Evolutionary conservation across 1,284 basidiomycete genomes (phyloP).

Genomic region (Golubevia sp.): DNA sequence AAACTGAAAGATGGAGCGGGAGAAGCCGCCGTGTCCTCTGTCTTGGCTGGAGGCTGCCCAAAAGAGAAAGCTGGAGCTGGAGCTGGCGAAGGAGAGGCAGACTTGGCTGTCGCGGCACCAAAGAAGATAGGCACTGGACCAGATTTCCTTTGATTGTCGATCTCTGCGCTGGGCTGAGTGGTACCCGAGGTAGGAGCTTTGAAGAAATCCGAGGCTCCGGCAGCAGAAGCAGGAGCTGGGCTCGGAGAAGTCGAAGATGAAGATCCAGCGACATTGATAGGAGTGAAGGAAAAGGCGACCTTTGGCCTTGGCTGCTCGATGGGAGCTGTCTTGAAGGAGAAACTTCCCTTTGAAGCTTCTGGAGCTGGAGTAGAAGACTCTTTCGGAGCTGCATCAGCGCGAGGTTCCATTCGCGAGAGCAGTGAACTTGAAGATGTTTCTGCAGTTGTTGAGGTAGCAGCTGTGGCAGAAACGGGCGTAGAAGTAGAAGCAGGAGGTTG

Average conservation of each 20-base stretch:
- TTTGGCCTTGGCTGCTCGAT: conserved; percentile 7
- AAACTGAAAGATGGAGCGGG: conserved; percentile 11
- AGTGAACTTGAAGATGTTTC: not conserved
- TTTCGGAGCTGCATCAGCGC: not conserved
- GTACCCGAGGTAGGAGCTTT: not conserved
- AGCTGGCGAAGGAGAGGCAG: not conserved
- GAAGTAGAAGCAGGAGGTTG: no score
- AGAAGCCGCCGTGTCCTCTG: conserved; percentile 4
- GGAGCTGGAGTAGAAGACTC: not conserved
- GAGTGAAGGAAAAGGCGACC: conserved; percentile 25
- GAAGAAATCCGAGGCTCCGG: conserved; percentile 7
- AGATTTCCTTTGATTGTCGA: conserved; percentile 31
- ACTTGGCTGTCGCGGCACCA: conserved; percentile 29
- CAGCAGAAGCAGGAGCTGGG: conserved; percentile 8
- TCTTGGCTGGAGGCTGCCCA: conserved; percentile 10
- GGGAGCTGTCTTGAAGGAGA: not conserved
- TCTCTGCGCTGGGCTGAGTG: conserved; percentile 3
- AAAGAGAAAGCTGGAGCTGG: conserved; percentile 22
- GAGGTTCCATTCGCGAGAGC: not conserved
- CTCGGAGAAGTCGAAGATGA: conserved; percentile 20
- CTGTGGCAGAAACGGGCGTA: not conserved
- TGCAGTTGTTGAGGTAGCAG: not conserved
- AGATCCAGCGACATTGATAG: conserved; percentile 26
- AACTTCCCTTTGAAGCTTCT: not conserved
- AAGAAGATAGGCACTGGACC: conserved; percentile 51